A percentile compares a stretch with the other conserved stretches of the same genome.
phyloP scores from a whole-genome alignment of 768 basidiomycete species.

The Mycena rebaudengoi region DNA sequence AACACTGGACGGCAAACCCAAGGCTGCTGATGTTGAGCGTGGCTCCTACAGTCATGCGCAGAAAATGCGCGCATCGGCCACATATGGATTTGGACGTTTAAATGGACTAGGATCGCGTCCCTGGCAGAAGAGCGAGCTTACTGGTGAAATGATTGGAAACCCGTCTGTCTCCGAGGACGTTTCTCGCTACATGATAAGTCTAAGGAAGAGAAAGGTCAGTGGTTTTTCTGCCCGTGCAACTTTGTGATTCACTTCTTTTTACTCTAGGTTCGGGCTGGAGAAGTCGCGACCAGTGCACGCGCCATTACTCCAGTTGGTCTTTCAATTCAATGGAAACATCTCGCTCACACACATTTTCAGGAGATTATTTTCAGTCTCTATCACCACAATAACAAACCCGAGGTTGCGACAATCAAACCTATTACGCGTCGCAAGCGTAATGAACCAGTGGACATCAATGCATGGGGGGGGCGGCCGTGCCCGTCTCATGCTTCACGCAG shows the following conservation, averaged over 20 bases:
- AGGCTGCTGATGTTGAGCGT: background rate
- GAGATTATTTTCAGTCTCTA: background rate
- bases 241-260: background rate
- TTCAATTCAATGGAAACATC: background rate
- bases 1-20: conserved; percentile 28
- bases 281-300: conserved; percentile 23
- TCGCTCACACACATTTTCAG: background rate
- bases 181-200: conserved; percentile 20
- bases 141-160: conserved; percentile 19
- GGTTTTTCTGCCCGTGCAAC: background rate
- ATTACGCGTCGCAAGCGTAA: background rate
- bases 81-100: conserved; percentile 35
- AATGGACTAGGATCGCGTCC: conserved; percentile 11
- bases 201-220: background rate
- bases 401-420: background rate
- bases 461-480: conserved; percentile 39
- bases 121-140: conserved; percentile 21
- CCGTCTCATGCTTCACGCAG: conserved; percentile 34
- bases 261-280: conserved; percentile 22
- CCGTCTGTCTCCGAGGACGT: conserved; percentile 28
- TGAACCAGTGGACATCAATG: conserved; percentile 25
- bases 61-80: conserved; percentile 44
- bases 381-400: conserved; percentile 20
- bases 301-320: conserved; percentile 27
- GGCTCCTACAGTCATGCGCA: conserved; percentile 40